Evolutionary conservation across 129 eudicot species (phyloP), one percentile per base, ranked within the genome.

Genomic region (Erigeron canadensis): DNA sequence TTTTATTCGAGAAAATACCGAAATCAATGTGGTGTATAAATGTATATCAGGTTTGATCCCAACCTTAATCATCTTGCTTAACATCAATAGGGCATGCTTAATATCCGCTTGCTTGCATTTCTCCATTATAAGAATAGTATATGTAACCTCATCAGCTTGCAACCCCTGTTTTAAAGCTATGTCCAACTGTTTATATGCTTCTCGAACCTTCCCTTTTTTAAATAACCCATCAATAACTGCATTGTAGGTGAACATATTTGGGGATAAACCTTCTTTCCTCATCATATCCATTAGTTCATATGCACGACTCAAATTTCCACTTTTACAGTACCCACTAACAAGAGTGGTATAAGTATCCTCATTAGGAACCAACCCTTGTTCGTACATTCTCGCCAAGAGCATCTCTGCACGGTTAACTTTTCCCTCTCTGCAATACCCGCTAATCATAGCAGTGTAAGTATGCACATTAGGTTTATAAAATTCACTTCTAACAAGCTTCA

Each of bases 401-500:
- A 93, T 93, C 72, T 89, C 98, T 28, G 98, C 95, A 48, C 98
- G 77, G 50, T 81, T 85, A 76, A 87, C 38, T 80, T 89, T 93
- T 39, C 72, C 96, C 80, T 87, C 95, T 66, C 84, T 89, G 77
- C 98, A 93, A 67, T 93, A 93, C 68, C 96, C 95, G 15, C 69
- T 69, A 11, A 93, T 89, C 98, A 93, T 93, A 41, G 98, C 89
- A 46, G 98, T 93, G 77, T 93, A 93, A 17, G 96, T 93, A 54
- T 81, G 81, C 54, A 85, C 95, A 79, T 87, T 93, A 0, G 98
- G 98, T 79, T 93, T 93, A 81, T 89, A 93, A 53, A 75, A 76
- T 8, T 93, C 98, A 38, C 98, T 93, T 85, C 84, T 83, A 45
- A 93, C 95, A 63, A 93, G 98, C 81, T 89, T 93, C 65, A 89